Conservation (phyloP, 2,329 filamentous ascomycete genomes). For the Aspergillus sp. region DNA sequence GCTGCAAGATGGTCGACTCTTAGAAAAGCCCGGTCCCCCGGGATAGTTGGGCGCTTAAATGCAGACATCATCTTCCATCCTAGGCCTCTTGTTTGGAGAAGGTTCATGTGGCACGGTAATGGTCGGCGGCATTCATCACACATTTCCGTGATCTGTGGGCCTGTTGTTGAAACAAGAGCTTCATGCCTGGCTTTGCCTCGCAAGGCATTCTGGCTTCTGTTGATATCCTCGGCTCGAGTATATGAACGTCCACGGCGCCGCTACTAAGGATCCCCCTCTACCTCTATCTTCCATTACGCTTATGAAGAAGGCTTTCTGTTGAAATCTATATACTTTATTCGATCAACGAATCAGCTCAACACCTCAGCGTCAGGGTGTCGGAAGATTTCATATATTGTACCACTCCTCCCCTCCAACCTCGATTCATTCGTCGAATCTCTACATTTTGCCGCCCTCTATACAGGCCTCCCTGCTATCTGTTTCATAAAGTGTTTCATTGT, state of each 20-base stretch:
- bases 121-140: constrained; percentile 29
- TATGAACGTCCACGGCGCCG: constrained; percentile 25
- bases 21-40: constrained; percentile 25
- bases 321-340: neutral
- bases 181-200: constrained; percentile 33
- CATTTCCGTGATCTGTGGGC: constrained; percentile 29
- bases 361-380: neutral
- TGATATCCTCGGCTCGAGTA: constrained; percentile 27
- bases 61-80: constrained; percentile 33
- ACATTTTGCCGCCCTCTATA: constrained; percentile 10
- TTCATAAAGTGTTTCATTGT: constrained; percentile 26
- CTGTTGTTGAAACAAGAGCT: constrained; percentile 34
- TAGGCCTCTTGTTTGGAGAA: constrained; percentile 25
- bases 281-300: constrained; percentile 7
- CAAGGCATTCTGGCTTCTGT: constrained; percentile 31
- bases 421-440: constrained; percentile 5
- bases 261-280: constrained; percentile 19
- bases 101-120: constrained; percentile 31
- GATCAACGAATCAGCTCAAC: neutral
- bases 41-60: constrained; percentile 38
- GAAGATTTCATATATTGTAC: constrained; percentile 3
- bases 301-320: constrained; percentile 1
- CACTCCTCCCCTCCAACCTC: neutral
- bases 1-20: constrained; percentile 8
- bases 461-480: constrained; percentile 11